Base-by-base conservation (phyloP, 192 early-diverging fungal species). In the Podila epicladia region DNA sequence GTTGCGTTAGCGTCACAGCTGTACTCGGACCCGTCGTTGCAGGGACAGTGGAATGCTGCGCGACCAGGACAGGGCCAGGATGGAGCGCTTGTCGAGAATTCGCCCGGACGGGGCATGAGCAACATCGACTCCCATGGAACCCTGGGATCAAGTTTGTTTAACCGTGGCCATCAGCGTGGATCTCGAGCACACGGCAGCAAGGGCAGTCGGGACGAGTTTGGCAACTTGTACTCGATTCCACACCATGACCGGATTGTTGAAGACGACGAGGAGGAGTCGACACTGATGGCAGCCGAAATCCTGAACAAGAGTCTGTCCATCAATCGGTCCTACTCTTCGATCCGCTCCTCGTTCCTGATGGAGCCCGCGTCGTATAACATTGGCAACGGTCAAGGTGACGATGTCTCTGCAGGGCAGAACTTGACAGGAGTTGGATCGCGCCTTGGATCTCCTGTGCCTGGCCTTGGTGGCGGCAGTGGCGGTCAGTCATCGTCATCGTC, bases 171-270 rank as follows among this genome's bases (percentile, higher is more conserved):
- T n/a, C 69, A 76, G n/a, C 75, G 77, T 5, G 70, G 71, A 55
- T 58, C 62, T 20, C 77, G 77, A 15, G n/a, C 53, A 55, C 77
- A 73, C 35, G 67, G 71, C n/a, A 73, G 77, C 48, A 80, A 65
- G 55, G 77, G 71, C 19, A 80, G 77, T 53, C 70, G 77, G 49
- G 77, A 80, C 58, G 77, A 80, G n/a, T 80, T 80, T 80, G 77
- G 77, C 32, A 58, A 58, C 2, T 51, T 80, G 22, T 80, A 64
- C 32, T 69, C 71, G 5, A 41, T 65, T 5, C 71, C 77, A 7
- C 71, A 72, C 29, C 77, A 80, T 61, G 77, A 80, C 9, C 66
- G 77, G 13, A 80, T 80, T 69, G 66, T 65, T 2, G 77, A 80
- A 62, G 77, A 80, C 28, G 71, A 80, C 38, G 77, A 80, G 29